Evolutionary conservation across 345 rosid species (phyloP), one percentile per base, ranked within the genome.

Genomic region (Rhodomyrtus tomentosa): DNA sequence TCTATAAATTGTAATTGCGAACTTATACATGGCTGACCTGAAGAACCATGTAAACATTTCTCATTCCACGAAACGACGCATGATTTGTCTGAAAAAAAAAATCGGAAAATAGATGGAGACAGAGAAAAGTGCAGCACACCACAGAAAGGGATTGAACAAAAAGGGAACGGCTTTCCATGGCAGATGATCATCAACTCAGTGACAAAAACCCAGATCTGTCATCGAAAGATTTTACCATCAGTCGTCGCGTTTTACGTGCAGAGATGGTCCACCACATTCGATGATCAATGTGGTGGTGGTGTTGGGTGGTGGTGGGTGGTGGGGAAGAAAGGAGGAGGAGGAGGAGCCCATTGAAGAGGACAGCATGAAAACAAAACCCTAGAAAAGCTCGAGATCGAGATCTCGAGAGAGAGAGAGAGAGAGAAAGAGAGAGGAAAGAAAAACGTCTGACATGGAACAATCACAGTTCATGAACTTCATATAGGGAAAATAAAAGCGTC

Each of bases 281-380:
- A 52, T 0, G 16, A 32, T 50, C 45, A 40, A 51, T 53, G 16
- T 10, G n/a, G 10, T 54, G 49, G 12, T 10, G n/a, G 10, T 54
- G 49, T 3, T 32, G 50, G n/a, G 10, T 54, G 49, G 6, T 32
- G 50, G 45, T 38, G 49, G 53, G 56, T 38, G 48, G 62, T 25
- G 50, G 55, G 52, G 54, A n/a, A 16, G 68, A n/a, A 25, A 56
- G 27, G 49, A 14, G 36, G 38, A 48, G 51, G 22, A 42, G 29
- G 81, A n/a, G 24, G 52, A 48, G 36, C 42, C 55, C 53, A 81
- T 38, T 36, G 85, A 83, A 83, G 85, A 68, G 16, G 85, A 68
- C 85, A 83, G 85, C 55, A 83, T 68, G 51, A 74, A 50, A 83
- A 83, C 85, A 83, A 68, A 83, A 83, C 85, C 85, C 85, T 68